Percentiles rank a stretch among this genome's conserved stretches.
Evolutionary conservation across 208 protist species (phyloP).

Genomic region (Entamoeba moshkovskii): DNA sequence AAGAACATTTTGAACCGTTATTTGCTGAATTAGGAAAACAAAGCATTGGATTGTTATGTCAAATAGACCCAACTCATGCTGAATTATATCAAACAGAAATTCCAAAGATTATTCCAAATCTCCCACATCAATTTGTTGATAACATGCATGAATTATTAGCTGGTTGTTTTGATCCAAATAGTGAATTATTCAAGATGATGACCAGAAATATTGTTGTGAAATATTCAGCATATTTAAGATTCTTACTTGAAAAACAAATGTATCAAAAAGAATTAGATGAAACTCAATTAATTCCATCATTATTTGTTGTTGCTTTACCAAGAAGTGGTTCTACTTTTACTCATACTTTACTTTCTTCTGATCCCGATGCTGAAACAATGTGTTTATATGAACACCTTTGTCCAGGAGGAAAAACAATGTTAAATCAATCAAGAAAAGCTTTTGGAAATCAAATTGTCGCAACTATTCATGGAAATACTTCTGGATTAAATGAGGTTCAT

Average conservation of each 20-base stretch:
- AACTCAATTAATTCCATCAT: neutral
- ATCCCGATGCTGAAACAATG: neutral
- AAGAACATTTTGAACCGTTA: neutral
- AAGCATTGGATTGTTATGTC: neutral
- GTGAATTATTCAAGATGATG: neutral
- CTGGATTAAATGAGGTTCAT: neutral
- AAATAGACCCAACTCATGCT: neutral
- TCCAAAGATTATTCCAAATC: neutral
- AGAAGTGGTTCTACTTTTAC: neutral
- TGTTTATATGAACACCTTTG: neutral
- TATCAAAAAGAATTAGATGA: neutral
- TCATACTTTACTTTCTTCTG: neutral
- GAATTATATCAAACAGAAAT: neutral
- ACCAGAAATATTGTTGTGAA: neutral
- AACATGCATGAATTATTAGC: neutral
- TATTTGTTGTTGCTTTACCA: neutral
- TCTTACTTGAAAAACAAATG: neutral
- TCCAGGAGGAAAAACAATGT: neutral
- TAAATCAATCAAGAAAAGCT: neutral
- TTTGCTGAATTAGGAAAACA: neutral
- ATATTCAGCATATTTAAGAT: neutral
- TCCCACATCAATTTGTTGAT: neutral
- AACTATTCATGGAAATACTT: neutral
- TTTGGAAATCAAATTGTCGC: neutral
- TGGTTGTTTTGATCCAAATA: neutral